Evolutionary conservation across 73 alveolate genomes (phyloP).

Genomic region (Vitrella brassicaformis): DNA sequence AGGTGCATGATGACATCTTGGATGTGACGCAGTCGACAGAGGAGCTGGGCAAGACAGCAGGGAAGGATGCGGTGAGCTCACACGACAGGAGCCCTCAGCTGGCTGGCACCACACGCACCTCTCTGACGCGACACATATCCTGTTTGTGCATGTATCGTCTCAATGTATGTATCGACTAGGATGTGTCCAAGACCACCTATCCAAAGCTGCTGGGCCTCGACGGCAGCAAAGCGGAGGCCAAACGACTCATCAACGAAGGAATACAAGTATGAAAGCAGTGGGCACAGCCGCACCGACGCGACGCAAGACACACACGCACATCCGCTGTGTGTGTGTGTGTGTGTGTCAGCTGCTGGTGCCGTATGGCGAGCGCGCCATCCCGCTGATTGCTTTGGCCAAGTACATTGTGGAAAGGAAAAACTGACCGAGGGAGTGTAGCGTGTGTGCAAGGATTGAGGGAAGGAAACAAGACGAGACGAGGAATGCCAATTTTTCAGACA

Average conservation of each 20-base stretch:
- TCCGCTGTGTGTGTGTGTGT: background rate
- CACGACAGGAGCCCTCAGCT: background rate
- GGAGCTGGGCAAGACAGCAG: constrained; percentile 3
- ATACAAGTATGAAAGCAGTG: too few species aligned
- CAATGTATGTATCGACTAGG: too few species aligned
- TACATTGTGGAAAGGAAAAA: background rate
- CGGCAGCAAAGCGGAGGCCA: background rate
- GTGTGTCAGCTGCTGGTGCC: background rate
- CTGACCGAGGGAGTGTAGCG: background rate
- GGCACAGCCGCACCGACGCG: too few species aligned
- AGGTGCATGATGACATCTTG: constrained; percentile 4
- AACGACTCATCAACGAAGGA: background rate
- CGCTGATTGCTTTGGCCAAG: background rate
- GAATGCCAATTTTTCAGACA: too few species aligned
- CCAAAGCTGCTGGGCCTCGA: background rate
- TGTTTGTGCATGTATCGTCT: too few species aligned
- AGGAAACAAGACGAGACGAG: too few species aligned
- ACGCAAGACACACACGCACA: background rate
- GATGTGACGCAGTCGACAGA: constrained; percentile 2
- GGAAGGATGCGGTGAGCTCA: constrained; percentile 3
- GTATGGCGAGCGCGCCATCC: background rate
- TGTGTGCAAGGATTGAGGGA: background rate
- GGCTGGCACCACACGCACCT: too few species aligned
- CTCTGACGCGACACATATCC: too few species aligned
- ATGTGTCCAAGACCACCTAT: background rate